phyloP scores from a whole-genome alignment of 176 grass and related monocot genomes.

The Poa annua region DNA sequence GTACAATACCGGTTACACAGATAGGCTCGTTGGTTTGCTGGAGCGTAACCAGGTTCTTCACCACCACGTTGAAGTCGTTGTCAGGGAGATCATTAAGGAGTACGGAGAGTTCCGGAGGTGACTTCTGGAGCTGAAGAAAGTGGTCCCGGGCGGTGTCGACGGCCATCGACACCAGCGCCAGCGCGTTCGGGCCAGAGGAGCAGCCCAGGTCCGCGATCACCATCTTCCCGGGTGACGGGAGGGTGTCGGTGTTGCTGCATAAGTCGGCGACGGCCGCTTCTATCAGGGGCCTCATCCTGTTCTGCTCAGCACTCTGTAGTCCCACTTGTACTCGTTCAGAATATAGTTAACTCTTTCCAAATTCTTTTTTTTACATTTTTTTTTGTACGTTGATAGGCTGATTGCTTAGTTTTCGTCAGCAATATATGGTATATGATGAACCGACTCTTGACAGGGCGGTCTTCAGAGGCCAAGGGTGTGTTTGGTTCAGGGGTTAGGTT shows the following conservation, averaged over 20 bases:
- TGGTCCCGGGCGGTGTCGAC: background rate
- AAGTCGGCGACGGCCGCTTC: background rate
- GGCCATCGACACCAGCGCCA: background rate
- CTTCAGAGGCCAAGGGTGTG: background rate
- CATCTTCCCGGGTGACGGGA: background rate
- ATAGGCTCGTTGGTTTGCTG: background rate
- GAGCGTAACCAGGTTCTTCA: background rate
- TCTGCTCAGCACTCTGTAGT: background rate
- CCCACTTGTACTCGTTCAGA: background rate
- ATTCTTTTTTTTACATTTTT: background rate
- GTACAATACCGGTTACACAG: background rate
- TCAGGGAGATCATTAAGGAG: conserved; percentile 25
- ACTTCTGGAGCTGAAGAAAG: background rate
- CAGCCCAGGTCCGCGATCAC: conserved; percentile 26
- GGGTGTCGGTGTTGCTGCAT: background rate
- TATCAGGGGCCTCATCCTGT: background rate
- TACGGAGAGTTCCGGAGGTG: background rate
- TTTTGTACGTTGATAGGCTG: too few relatives aligned
- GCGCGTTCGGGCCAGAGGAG: conserved; percentile 15
- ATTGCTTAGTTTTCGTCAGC: too few relatives aligned
- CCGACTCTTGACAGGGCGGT: background rate
- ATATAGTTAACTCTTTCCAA: background rate
- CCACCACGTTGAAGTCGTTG: conserved; percentile 31
- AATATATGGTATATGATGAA: too few relatives aligned
- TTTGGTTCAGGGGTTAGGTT: too few relatives aligned